Evolutionary conservation across 805 yeast species (phyloP), one percentile per base, ranked within the genome.

Genomic region (Metschnikowia hibisci): DNA sequence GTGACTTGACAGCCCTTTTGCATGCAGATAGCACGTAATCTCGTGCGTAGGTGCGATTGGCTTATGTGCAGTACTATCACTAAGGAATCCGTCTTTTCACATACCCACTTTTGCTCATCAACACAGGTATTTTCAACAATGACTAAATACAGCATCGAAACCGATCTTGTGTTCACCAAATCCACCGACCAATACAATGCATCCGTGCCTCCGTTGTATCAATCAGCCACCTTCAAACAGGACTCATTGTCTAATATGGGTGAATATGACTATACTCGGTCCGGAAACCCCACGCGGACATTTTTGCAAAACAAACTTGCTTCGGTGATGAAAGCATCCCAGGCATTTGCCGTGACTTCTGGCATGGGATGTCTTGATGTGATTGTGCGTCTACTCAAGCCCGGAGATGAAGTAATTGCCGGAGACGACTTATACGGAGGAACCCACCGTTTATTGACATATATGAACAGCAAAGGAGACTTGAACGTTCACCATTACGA

Each of bases 371-470:
- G 95, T 43, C 70, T 87, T 49, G 97, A 91, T 60, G 90, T 88
- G 25, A 83, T 90, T 44, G 76, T 86, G 32, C 76, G 95, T 34
- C 67, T 85, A 39, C 71, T 89, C 48, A 68, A 64, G 42, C 91
- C 96, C 1, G 89, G 90, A n/a, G 95, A 86, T 60, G 88, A 87
- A 62, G 90, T 90, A 27, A 78, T 90, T 52, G 96, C 96, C 4
- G 98, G 98, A 41, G 93, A 87, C 61, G 98, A 90, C 60, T 75
- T 90, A 50, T 90, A 90, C 60, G 98, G 98, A 42, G 98, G 98
- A 27, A 84, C 96, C 27, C 86, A 90, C 64, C 76, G 98, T 55
- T 73, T 90, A 52, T 76, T 90, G 53, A 84, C 87, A 10, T 87
- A 81, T 57, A 65, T 87, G 55, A 70, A 78, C 55, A 74, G 73